These are phyloP conservation scores for Moesziomyces aphidis DNA, from an alignment of 1,284 basidiomycete species.

Conservation along the genomic window DNA sequence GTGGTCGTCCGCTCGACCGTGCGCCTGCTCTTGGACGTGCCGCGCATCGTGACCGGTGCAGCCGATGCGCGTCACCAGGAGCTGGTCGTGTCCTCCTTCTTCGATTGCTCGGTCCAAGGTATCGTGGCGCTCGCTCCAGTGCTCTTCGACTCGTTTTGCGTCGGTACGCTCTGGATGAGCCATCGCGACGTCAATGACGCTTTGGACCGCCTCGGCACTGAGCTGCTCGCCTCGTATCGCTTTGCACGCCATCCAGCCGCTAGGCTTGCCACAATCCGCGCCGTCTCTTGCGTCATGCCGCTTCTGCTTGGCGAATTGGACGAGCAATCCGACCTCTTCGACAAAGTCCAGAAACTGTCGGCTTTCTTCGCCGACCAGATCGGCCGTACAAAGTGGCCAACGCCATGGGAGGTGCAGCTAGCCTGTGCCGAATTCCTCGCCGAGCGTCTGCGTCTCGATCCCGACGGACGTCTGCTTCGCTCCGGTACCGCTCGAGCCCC, in stretches of 20 bases:
- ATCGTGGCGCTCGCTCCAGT: slow-evolving; percentile 18
- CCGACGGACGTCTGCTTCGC: slow-evolving; percentile 9
- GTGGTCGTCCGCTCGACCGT: slow-evolving; percentile 9
- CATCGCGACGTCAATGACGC: slow-evolving; percentile 37
- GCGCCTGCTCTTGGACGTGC: slow-evolving; percentile 17
- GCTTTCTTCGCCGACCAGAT: slow-evolving; percentile 43
- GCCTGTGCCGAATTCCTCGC: slow-evolving; percentile 73
- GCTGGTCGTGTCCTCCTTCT: slow-evolving; percentile 15
- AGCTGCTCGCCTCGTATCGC: slow-evolving; percentile 32
- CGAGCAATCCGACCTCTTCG: slow-evolving; percentile 33
- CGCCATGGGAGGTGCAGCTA: slow-evolving; percentile 60
- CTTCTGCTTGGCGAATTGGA: slow-evolving; percentile 12
- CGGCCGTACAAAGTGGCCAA: slow-evolving; percentile 22
- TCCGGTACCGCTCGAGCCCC: slow-evolving; percentile 13
- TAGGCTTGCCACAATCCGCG: slow-evolving; percentile 19
- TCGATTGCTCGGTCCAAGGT: slow-evolving; percentile 22
- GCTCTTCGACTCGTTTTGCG: slow-evolving; percentile 13
- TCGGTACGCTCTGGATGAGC: slow-evolving; percentile 28
- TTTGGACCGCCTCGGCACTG: slow-evolving; percentile 34
- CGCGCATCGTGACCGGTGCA: slow-evolving; percentile 12
- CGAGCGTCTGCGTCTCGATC: slow-evolving; percentile 69
- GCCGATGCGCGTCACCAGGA: slow-evolving; percentile 21
- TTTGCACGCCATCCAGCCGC: slow-evolving; percentile 19
- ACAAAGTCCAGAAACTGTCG: slow-evolving; percentile 32
- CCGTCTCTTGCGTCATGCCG: slow-evolving; percentile 20